These are phyloP conservation scores for Pythium angustatum DNA, from an alignment of 352 stramenopile species.

Conservation along the genomic window DNA sequence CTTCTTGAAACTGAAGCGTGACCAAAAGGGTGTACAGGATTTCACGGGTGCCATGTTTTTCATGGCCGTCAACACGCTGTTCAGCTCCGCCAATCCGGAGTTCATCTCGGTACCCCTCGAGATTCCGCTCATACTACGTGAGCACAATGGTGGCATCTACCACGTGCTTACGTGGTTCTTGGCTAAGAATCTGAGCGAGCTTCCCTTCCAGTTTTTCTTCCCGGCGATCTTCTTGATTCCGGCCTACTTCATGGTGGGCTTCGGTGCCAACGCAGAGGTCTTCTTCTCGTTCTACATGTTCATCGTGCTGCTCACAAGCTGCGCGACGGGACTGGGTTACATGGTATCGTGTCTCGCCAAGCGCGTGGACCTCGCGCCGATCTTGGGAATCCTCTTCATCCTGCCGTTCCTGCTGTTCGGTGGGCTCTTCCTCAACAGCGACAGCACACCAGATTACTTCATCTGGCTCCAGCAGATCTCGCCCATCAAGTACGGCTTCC, in stretches of 20 bases:
- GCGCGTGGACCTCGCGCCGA: constrained; percentile 37
- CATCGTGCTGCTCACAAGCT: constrained; percentile 10
- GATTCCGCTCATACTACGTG: constrained; percentile 36
- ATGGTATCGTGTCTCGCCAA: constrained; percentile 39
- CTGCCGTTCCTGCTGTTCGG: constrained; percentile 53
- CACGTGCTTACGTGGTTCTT: constrained; percentile 45
- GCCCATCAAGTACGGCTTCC: constrained; percentile 55
- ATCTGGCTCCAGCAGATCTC: constrained; percentile 63
- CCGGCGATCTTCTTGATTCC: constrained; percentile 40
- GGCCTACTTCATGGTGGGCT: constrained; percentile 49
- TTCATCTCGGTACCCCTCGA: constrained; percentile 34
- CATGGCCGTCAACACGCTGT: constrained; percentile 36
- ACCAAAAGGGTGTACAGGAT: constrained; percentile 43
- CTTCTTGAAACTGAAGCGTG: constrained; percentile 44
- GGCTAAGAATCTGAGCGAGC: constrained; percentile 52
- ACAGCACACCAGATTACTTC: constrained; percentile 44
- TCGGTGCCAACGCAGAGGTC: constrained; percentile 30
- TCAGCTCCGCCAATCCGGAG: constrained; percentile 25
- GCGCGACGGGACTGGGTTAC: constrained; percentile 32
- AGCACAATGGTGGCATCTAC: constrained; percentile 48
- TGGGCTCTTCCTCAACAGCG: constrained; percentile 46
- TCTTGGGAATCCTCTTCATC: constrained; percentile 46
- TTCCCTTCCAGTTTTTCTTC: constrained; percentile 47
- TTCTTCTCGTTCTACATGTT: constrained; percentile 39
- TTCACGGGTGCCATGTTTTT: constrained; percentile 51